Evolutionary conservation across 148 eudicot species (phyloP).

Genomic region (Diospyros kaki): DNA sequence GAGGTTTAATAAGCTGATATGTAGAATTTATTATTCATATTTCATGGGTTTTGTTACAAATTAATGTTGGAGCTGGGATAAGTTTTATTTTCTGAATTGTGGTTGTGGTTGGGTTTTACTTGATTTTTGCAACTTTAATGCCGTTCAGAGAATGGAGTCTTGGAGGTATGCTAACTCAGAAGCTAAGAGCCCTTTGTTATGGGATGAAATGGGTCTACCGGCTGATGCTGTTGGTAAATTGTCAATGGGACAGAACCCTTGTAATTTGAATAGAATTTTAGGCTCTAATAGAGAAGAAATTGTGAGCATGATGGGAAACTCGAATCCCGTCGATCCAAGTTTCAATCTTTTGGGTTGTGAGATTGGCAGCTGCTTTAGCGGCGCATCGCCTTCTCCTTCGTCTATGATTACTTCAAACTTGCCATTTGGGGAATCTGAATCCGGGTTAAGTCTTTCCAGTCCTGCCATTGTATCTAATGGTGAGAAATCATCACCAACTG

Average conservation of each 20-base stretch:
- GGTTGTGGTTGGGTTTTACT: conserved; percentile 14
- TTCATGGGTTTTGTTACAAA: background rate
- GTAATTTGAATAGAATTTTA: conserved; percentile 23
- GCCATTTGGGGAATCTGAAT: conserved; percentile 21
- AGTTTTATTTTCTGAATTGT: background rate
- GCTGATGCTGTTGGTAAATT: conserved; percentile 21
- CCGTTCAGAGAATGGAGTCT: conserved; percentile 31
- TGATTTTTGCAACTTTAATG: background rate
- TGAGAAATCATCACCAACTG: conserved; percentile 26
- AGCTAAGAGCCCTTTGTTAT: conserved; percentile 25
- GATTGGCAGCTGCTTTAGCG: conserved; percentile 23
- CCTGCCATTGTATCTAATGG: conserved; percentile 23
- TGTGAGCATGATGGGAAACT: conserved; percentile 26
- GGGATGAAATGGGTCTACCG: conserved; percentile 33
- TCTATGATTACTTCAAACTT: conserved; percentile 3
- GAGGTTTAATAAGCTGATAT: background rate
- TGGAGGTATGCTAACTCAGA: conserved; percentile 32
- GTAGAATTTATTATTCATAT: background rate
- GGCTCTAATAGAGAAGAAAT: conserved; percentile 32
- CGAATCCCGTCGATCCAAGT: conserved; percentile 23
- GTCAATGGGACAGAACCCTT: conserved; percentile 23
- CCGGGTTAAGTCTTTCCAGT: conserved; percentile 18
- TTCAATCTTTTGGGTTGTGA: conserved; percentile 27
- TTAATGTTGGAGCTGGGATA: background rate
- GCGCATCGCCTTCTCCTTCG: conserved; percentile 21